Conservation (phyloP, 2,329 filamentous ascomycete genomes). For the Trichoderma harzianum region DNA sequence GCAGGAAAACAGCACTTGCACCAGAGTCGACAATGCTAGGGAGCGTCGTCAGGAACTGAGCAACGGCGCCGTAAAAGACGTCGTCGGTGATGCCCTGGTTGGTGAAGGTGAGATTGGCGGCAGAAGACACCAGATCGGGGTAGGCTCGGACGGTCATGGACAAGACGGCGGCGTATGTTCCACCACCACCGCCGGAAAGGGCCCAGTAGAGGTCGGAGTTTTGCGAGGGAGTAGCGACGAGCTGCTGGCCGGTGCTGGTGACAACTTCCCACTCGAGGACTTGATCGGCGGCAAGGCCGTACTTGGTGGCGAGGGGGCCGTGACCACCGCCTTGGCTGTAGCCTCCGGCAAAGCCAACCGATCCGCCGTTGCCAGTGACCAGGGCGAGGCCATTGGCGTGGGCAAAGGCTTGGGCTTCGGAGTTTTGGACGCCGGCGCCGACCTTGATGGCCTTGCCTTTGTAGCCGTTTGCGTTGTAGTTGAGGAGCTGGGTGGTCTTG, state of each 20-base stretch:
- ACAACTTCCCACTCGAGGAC: constrained; percentile 55
- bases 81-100: background rate
- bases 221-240: constrained; percentile 44
- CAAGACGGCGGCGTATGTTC: constrained; percentile 18
- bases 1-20: background rate
- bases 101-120: constrained; percentile 5
- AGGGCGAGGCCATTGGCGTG: constrained; percentile 44
- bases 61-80: background rate
- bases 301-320: constrained; percentile 48
- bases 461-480: constrained; percentile 43
- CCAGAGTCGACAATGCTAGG: background rate
- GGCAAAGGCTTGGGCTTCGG: constrained; percentile 45
- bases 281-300: constrained; percentile 59
- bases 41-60: background rate
- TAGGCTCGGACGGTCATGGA: constrained; percentile 13
- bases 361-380: constrained; percentile 52
- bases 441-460: constrained; percentile 50
- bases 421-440: constrained; percentile 51
- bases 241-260: constrained; percentile 45
- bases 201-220: constrained; percentile 64
- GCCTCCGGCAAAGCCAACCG: constrained; percentile 57
- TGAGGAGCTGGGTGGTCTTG: constrained; percentile 38
- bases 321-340: constrained; percentile 61
- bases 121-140: background rate
- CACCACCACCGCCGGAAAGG: constrained; percentile 51